Evolutionary conservation across 257 asterid species (phyloP), one percentile per base, ranked within the genome.

Genomic region (Anisodus acutangulus): DNA sequence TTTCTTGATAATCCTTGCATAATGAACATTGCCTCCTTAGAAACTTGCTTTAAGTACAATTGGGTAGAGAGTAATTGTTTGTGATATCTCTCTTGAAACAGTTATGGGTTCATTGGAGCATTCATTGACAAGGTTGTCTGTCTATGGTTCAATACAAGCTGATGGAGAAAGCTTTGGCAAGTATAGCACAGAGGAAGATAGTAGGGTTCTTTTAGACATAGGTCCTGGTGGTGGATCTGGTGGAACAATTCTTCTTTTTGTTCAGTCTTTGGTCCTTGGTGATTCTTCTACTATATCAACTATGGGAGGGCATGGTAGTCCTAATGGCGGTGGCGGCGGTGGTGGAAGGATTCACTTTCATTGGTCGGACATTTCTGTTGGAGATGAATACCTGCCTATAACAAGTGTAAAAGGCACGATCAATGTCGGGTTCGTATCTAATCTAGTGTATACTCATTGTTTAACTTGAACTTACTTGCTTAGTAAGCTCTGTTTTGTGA

Each of bases 161-260:
- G 89, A 95, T 87, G 98, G 98, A 90, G 92, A 90, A 87, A 92
- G 94, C 90, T 90, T 85, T 63, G 92, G 86, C 71, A 91, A 91
- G 68, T 90, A 90, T 85, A 84, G 76, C 19, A 67, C 81, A 82
- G 85, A 51, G 76, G 87, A 87, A 71, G 89, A 85, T 74, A 88
- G 86, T 83, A 88, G 78, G 86, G 67, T 90, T 84, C 55, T 64
- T 79, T 86, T 91, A 78, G 92, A 88, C 71, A 86, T 89, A 51
- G 91, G 97, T 83, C 89, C 94, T 72, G 98, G 98, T 54, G 98
- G 98, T 53, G 98, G 98, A 86, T 93, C 98, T 85, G 98, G 98
- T 82, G 98, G 98, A 90, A 91, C 98, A 47, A 85, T 95, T 87
- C 97, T 95, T 90, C 91, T 95, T 67, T 95, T 95, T 90, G 84